Evolutionary conservation across 1,139 yeast genomes (phyloP).

Genomic region (Lodderomyces elongisporus): DNA sequence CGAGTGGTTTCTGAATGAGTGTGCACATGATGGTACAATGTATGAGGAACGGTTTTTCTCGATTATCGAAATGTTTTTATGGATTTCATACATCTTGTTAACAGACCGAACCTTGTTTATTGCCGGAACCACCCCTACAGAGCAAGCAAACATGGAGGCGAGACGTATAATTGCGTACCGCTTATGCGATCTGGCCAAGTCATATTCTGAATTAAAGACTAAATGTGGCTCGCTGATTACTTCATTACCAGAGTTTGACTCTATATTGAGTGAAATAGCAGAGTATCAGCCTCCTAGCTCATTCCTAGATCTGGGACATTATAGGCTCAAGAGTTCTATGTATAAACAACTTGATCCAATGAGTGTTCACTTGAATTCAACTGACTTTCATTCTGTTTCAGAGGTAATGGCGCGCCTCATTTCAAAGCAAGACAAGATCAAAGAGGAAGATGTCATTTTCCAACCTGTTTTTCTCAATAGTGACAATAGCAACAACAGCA

Average conservation of each 20-base stretch:
- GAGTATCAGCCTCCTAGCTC: conserved; percentile 40
- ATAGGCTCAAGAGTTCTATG: conserved; percentile 40
- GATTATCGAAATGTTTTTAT: conserved; percentile 49
- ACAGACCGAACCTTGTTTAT: conserved; percentile 48
- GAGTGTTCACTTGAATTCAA: conserved; percentile 31
- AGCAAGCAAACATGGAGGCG: conserved; percentile 19
- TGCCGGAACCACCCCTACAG: conserved; percentile 14
- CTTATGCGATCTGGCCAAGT: conserved; percentile 48
- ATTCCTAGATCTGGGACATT: conserved; percentile 37
- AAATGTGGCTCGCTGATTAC: conserved; percentile 31
- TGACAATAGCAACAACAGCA: background rate
- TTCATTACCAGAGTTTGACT: conserved; percentile 34
- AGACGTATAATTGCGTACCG: conserved; percentile 40
- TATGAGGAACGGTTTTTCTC: conserved; percentile 55
- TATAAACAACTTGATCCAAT: conserved; percentile 34
- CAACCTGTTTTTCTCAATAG: too few species aligned
- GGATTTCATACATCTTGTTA: conserved; percentile 52
- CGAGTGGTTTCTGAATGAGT: conserved; percentile 46
- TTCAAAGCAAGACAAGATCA: conserved; percentile 25
- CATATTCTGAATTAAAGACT: conserved; percentile 47
- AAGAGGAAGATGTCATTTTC: conserved; percentile 32
- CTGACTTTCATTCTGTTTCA: conserved; percentile 29
- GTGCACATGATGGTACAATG: conserved; percentile 33
- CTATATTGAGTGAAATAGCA: conserved; percentile 33
- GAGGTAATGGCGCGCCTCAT: conserved; percentile 27